Evolutionary conservation across 345 rosid species (phyloP).

Genomic region (rapeseed (Brassica napus)): DNA sequence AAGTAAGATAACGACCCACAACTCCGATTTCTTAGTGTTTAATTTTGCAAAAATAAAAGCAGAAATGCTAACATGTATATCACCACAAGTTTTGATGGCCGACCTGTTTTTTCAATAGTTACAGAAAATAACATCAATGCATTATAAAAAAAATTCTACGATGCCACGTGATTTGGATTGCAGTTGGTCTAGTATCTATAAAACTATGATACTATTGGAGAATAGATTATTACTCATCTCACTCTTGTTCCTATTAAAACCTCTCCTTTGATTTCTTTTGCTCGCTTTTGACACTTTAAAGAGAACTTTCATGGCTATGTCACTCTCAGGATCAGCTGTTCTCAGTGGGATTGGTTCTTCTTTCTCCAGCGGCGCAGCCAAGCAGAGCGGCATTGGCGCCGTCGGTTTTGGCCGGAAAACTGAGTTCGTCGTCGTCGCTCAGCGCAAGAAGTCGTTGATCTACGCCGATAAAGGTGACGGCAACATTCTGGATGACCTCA

Average conservation of each 20-base stretch:
- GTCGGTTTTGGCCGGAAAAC: slow-evolving; percentile 20
- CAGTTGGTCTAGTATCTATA: slow-evolving; percentile 23
- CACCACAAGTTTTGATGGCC: slow-evolving; percentile 34
- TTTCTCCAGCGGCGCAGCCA: slow-evolving; percentile 9
- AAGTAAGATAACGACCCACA: not conserved
- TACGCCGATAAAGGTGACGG: slow-evolving; percentile 29
- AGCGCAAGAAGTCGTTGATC: slow-evolving; percentile 34
- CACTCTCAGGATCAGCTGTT: slow-evolving; percentile 31
- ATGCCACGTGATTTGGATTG: slow-evolving; percentile 13
- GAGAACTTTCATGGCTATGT: slow-evolving; percentile 27
- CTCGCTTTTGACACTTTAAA: not conserved
- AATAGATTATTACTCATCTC: slow-evolving; percentile 21
- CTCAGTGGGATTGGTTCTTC: slow-evolving; percentile 25
- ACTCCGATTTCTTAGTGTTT: not conserved
- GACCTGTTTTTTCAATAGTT: slow-evolving; percentile 21
- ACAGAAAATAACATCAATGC: not conserved
- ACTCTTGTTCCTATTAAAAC: not conserved
- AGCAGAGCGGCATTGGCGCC: not conserved
- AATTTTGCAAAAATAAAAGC: not conserved
- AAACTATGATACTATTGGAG: not conserved
- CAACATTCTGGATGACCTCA: slow-evolving; percentile 35
- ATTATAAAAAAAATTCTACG: slow-evolving; percentile 1
- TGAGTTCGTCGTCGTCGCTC: slow-evolving; percentile 16
- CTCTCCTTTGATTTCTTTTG: not conserved
- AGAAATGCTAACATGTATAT: not conserved